A percentile compares a stretch with the other conserved stretches of the same genome.
Conservation (phyloP, 2,329 filamentous ascomycete genomes). For the Xylaria sp. region DNA sequence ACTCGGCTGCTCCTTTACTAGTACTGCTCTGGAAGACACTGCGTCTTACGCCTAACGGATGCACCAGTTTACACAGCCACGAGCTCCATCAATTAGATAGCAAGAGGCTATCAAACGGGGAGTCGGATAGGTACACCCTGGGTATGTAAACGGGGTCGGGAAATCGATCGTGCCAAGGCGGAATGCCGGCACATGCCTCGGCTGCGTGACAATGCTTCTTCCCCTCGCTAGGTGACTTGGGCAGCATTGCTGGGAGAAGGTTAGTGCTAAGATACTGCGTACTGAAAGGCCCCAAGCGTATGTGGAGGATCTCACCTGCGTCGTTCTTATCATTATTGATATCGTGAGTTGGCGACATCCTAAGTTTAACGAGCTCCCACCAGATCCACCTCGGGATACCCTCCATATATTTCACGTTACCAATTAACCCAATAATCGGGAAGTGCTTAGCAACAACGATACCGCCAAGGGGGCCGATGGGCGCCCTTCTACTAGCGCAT, state of each 20-base stretch:
- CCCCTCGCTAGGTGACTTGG: too few relatives aligned
- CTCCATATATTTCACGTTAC: neutral
- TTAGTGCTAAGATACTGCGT: neutral
- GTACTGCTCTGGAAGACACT: neutral
- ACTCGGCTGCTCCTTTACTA: neutral
- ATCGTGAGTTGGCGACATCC: neutral
- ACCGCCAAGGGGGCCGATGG: neutral
- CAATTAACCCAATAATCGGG: neutral
- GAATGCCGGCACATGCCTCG: neutral
- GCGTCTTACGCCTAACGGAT: neutral
- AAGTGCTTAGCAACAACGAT: too few relatives aligned
- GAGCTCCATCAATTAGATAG: conserved; percentile 8
- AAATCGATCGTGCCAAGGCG: conserved; percentile 7
- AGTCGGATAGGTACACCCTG: neutral
- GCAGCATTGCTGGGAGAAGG: neutral
- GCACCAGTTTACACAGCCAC: neutral
- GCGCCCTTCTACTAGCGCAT: neutral
- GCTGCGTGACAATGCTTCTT: too few relatives aligned
- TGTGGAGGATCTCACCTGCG: neutral
- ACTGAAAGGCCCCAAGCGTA: neutral
- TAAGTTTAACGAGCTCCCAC: neutral
- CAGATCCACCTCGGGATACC: neutral
- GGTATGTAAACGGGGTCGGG: neutral
- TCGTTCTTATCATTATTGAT: neutral
- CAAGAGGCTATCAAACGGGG: conserved; percentile 6